These are phyloP conservation scores for Salvia rosmarinus DNA, from an alignment of 257 asterid species.

Conservation along the genomic window DNA sequence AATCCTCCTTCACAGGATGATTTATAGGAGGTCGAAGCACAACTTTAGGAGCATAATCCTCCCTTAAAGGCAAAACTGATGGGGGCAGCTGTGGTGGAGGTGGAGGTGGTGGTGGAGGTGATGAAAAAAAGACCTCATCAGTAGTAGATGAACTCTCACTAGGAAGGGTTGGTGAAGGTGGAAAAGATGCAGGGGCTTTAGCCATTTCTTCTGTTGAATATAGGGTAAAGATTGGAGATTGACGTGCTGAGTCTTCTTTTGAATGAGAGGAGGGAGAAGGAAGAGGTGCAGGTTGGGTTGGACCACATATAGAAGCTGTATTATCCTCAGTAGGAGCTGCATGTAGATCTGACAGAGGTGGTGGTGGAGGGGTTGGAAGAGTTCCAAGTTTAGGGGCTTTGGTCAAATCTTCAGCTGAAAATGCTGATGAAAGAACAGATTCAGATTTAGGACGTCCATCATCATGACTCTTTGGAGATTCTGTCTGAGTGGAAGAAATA, in stretches of 20 bases:
- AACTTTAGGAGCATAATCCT: slow-evolving; percentile 32
- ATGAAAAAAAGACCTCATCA: slow-evolving; percentile 15
- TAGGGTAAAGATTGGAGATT: slow-evolving; percentile 33
- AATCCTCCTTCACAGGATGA: slow-evolving; percentile 39
- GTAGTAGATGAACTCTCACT: slow-evolving; percentile 24
- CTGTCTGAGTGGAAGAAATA: slow-evolving; percentile 20
- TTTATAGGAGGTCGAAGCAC: slow-evolving; percentile 38
- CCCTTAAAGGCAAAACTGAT: slow-evolving; percentile 38
- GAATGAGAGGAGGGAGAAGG: slow-evolving; percentile 36
- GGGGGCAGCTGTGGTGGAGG: slow-evolving; percentile 23
- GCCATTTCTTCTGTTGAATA: slow-evolving; percentile 26
- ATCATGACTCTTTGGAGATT: slow-evolving; percentile 30
- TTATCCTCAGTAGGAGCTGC: slow-evolving; percentile 21
- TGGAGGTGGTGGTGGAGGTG: slow-evolving; percentile 5
- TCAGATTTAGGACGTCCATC: slow-evolving; percentile 31
- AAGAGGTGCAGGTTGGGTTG: slow-evolving; percentile 34
- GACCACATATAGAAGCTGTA: slow-evolving; percentile 30
- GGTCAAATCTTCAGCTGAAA: slow-evolving; percentile 38
- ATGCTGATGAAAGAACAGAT: slow-evolving; percentile 33
- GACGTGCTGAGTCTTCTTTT: slow-evolving; percentile 35
- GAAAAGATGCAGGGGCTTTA: slow-evolving; percentile 23
- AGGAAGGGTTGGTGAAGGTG: slow-evolving; percentile 28
- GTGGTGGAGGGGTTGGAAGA: slow-evolving; percentile 40
- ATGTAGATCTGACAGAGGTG: slow-evolving; percentile 26
- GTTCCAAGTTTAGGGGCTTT: slow-evolving; percentile 31